Base-by-base conservation (phyloP, 495 filamentous ascomycete species). In the Trichoderma gamsii region DNA sequence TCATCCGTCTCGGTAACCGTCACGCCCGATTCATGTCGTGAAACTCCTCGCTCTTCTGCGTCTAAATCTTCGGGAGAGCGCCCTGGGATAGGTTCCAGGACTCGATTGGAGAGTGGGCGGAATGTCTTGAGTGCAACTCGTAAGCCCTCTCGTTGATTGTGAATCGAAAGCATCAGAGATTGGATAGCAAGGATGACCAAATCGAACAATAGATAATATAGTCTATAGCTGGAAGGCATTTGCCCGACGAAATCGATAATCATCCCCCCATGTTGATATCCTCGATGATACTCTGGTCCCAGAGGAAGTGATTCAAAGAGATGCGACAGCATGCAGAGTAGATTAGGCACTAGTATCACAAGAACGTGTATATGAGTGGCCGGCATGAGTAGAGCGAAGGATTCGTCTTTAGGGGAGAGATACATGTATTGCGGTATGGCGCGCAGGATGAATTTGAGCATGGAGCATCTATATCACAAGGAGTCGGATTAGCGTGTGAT, bases 161-260 rank as follows among this genome's bases (percentile, higher is more conserved):
- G 85, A 29, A 92, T 85, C 3, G 86, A 86, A 67, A 96, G 74
- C 84, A 93, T 90, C 38, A 92, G 73, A 44, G 91, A 80, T 77
- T 96, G 90, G 64, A 94, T 74, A 1, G 79, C 74, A 66, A 93
- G 73, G 38, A 94, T 80, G 1, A 89, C 69, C 27, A 88, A 27
- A 74, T 97, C 92, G 61, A 92, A 79, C 3, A 79, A 69, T 8
- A 92, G 72, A 32, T 93, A 82, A 49, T 85, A 80, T 13, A 88
- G 75, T 70, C 85, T 87, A 51, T 89, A 86, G 0, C 87, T 85
- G 8, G 92, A 91, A 35, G 87, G 88, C 73, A 86, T 86, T 79
- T 96, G 91, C 11, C 93, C 93, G 67, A 97, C 88, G 73, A 97
- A 93, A 76, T 97, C 77, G 69, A 96, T 88, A 52, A 95, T 83